Percentiles rank a stretch among this genome's conserved stretches.
Evolutionary conservation across 1,284 basidiomycete genomes (phyloP).

Genomic region (Tetrapyrgos nigripes): DNA sequence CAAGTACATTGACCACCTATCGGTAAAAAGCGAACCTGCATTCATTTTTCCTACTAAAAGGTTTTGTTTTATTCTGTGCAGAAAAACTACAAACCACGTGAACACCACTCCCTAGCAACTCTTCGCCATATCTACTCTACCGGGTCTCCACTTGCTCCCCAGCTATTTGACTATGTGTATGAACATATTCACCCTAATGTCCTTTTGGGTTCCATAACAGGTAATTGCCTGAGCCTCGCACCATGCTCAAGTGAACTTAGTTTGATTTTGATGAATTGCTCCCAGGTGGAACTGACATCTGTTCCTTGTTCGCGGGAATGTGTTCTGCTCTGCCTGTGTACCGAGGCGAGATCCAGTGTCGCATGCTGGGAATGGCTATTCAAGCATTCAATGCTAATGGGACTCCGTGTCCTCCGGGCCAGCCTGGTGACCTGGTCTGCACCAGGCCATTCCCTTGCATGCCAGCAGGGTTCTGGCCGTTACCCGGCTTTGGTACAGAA

Average conservation of each 20-base stretch:
- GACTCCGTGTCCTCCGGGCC: constrained; percentile 48
- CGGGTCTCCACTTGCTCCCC: constrained; percentile 80
- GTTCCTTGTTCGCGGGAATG: constrained; percentile 87
- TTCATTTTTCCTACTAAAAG: constrained; percentile 8
- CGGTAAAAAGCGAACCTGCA: constrained; percentile 53
- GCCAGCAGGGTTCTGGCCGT: constrained; percentile 87
- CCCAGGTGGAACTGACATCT: constrained; percentile 84
- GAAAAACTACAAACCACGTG: constrained; percentile 72
- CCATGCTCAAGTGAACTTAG: background rate
- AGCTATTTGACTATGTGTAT: constrained; percentile 84
- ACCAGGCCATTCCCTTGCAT: constrained; percentile 85
- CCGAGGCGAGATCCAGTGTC: constrained; percentile 86
- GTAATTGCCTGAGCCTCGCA: constrained; percentile 45
- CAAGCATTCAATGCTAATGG: constrained; percentile 60
- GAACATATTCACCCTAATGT: constrained; percentile 70
- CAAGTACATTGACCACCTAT: constrained; percentile 81
- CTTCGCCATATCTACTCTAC: constrained; percentile 84
- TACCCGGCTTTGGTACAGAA: constrained; percentile 67
- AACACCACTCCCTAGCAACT: constrained; percentile 66
- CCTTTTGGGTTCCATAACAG: constrained; percentile 82
- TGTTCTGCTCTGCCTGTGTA: constrained; percentile 81
- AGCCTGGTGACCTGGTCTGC: constrained; percentile 76
- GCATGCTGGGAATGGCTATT: constrained; percentile 85
- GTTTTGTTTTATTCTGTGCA: constrained; percentile 28
- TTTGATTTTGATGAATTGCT: constrained; percentile 1